Conservation (phyloP, 2,329 filamentous ascomycete species). For the Didymella segeticola region DNA sequence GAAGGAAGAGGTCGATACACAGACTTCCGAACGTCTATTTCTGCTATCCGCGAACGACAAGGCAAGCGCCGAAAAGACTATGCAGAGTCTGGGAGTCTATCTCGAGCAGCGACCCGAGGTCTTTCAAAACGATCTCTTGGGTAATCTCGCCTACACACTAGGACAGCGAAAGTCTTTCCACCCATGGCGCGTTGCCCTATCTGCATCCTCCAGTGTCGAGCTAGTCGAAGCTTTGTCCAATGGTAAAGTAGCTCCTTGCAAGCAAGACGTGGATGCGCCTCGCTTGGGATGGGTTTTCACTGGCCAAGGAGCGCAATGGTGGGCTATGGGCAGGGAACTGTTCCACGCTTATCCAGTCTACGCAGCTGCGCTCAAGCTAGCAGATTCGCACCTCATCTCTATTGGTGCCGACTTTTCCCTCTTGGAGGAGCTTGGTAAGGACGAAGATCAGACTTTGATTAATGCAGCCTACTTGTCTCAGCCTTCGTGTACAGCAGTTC, state of each 20-base stretch:
- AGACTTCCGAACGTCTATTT: conserved; percentile 19
- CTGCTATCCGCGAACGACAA: conserved; percentile 20
- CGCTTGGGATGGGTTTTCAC: conserved; percentile 31
- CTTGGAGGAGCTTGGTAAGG: conserved; percentile 30
- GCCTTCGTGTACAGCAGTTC: conserved; percentile 12
- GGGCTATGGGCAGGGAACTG: conserved; percentile 31
- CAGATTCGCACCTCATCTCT: not conserved
- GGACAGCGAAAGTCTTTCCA: conserved; percentile 10
- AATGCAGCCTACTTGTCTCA: conserved; percentile 29
- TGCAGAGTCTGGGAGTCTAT: not conserved
- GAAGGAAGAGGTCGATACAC: conserved; percentile 30
- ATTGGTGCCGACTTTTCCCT: not conserved
- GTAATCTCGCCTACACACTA: conserved; percentile 19
- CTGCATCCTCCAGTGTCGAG: not conserved
- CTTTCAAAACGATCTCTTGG: conserved; percentile 12
- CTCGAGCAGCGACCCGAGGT: conserved; percentile 8
- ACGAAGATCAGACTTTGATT: conserved; percentile 24
- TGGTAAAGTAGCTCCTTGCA: conserved; percentile 4
- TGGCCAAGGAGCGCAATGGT: conserved; percentile 41
- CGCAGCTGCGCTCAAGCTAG: not conserved
- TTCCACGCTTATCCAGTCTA: not conserved
- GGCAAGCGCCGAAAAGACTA: not conserved
- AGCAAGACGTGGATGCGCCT: not conserved
- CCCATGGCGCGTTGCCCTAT: conserved; percentile 5
- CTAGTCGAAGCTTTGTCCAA: conserved; percentile 1